These are phyloP conservation scores for Calonectria hongkongensis DNA, from an alignment of 2,329 filamentous ascomycete species.

Conservation along the genomic window DNA sequence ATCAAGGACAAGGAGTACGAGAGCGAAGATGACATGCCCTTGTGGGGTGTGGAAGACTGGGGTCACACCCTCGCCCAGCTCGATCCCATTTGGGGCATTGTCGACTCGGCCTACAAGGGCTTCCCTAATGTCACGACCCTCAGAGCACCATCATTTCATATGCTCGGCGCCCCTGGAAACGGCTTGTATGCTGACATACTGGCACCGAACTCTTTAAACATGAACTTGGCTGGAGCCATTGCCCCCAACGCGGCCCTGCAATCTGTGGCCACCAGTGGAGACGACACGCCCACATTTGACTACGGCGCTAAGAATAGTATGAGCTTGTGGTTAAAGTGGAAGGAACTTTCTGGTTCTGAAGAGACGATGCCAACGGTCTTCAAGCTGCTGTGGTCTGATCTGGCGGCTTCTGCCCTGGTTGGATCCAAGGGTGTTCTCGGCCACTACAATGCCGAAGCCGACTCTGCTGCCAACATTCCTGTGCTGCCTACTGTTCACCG, in stretches of 20 bases:
- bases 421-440: conserved; percentile 49
- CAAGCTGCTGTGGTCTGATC: conserved; percentile 46
- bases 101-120: conserved; percentile 43
- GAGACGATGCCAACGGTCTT: conserved; percentile 37
- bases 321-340: conserved; percentile 48
- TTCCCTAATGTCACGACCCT: conserved; percentile 44
- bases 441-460: conserved; percentile 39
- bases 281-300: conserved; percentile 23
- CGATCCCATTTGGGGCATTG: conserved; percentile 48
- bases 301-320: conserved; percentile 38
- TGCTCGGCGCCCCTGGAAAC: conserved; percentile 34
- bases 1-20: conserved; percentile 62
- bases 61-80: conserved; percentile 38
- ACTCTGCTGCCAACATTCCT: conserved; percentile 36
- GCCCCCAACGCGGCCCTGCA: conserved; percentile 35
- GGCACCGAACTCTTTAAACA: conserved; percentile 2
- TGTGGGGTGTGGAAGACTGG: conserved; percentile 59
- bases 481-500: conserved; percentile 44
- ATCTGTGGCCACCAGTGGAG: conserved; percentile 34
- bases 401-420: conserved; percentile 49
- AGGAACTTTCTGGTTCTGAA: conserved; percentile 39
- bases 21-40: conserved; percentile 54
- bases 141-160: conserved; percentile 40
- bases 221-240: conserved; percentile 46
- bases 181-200: background rate